These are phyloP conservation scores for Poronia punctata DNA, from an alignment of 495 filamentous ascomycete genomes.

Conservation along the genomic window DNA sequence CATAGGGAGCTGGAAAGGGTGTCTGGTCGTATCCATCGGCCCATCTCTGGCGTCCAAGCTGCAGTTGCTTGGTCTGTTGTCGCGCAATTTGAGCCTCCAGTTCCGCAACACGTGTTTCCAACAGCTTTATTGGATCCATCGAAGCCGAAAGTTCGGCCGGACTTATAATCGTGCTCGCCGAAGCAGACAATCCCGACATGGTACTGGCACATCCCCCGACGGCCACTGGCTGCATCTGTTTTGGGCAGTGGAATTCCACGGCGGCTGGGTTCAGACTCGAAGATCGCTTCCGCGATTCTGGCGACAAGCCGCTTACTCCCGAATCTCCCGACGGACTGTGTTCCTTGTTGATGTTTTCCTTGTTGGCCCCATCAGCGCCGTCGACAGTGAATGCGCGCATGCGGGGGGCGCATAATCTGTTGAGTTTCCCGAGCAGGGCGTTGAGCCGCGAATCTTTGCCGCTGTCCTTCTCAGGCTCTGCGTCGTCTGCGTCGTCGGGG, in stretches of 20 bases:
- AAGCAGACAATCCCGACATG: background rate
- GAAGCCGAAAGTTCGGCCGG: background rate
- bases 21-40: background rate
- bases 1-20: background rate
- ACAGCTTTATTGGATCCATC: constrained; percentile 2
- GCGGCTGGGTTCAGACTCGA: constrained; percentile 17
- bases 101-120: constrained; percentile 9
- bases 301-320: constrained; percentile 7
- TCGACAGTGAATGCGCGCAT: constrained; percentile 1
- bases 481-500: background rate
- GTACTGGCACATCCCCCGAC: background rate
- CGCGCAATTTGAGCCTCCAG: constrained; percentile 7
- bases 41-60: constrained; percentile 3
- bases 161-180: background rate
- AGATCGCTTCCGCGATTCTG: constrained; percentile 1
- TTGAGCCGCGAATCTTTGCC: constrained; percentile 8
- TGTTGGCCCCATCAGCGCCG: background rate
- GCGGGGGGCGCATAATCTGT: constrained; percentile 11
- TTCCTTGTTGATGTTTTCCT: background rate
- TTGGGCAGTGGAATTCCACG: constrained; percentile 12
- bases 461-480: background rate
- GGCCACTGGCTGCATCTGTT: background rate
- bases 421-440: constrained; percentile 13
- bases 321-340: constrained; percentile 10
- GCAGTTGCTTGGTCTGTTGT: background rate